These are phyloP conservation scores for Sclerotinia spermophila DNA, from an alignment of 2,329 filamentous ascomycete genomes.

Conservation along the genomic window DNA sequence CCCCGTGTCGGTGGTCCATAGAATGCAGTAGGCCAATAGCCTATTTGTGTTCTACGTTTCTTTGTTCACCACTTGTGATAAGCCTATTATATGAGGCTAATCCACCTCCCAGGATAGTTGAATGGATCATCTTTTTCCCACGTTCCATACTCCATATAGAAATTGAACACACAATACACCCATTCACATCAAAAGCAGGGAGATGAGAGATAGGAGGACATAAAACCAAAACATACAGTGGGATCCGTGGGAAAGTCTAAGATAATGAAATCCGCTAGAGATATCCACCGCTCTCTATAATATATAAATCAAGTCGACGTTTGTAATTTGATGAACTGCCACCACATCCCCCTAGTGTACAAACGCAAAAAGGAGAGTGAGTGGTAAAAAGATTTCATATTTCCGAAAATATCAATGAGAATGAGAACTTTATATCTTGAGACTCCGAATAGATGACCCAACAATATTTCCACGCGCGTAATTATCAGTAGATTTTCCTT, in stretches of 20 bases:
- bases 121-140: too few relatives aligned
- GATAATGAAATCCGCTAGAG: background rate
- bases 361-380: background rate
- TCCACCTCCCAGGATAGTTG: too few relatives aligned
- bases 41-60: too few relatives aligned
- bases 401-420: too few relatives aligned
- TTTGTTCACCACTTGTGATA: too few relatives aligned
- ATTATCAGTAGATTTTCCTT: background rate
- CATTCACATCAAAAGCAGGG: background rate
- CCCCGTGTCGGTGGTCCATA: too few relatives aligned
- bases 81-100: too few relatives aligned
- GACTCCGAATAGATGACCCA: background rate
- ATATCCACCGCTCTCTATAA: background rate
- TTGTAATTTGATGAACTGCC: background rate
- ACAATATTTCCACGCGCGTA: background rate
- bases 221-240: background rate
- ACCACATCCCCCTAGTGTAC: background rate
- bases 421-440: background rate
- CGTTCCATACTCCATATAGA: too few relatives aligned
- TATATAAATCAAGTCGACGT: too few relatives aligned
- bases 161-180: fast-evolving
- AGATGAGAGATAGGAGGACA: background rate
- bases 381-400: background rate
- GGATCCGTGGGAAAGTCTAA: too few relatives aligned
- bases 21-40: too few relatives aligned